Base-by-base conservation (phyloP, 495 filamentous ascomycete genomes). In the Penicillium pancosmium region DNA sequence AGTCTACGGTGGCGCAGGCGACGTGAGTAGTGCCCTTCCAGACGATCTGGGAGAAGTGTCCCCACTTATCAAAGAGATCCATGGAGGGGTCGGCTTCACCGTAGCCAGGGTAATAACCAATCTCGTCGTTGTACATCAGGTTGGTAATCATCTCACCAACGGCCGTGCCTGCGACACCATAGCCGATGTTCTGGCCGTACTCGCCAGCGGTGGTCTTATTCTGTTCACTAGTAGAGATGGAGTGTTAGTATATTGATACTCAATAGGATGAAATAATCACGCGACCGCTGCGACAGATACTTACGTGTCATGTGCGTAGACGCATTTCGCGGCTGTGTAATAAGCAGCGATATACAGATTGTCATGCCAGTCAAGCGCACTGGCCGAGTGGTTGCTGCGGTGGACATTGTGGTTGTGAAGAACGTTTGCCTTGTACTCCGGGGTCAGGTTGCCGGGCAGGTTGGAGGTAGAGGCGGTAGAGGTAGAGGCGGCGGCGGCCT, bases 41-140 rank as follows among this genome's bases (percentile, higher is more conserved):
- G 38, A 98, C 83, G 23, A 97, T 80, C 78, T 96, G 91, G n/a
- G 89, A 84, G 80, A 91, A 91, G 73, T 98, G 93, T 56, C 93
- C 91, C 85, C 88, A 94, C 34, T 67, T 55, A 35, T 87, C 77
- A 73, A 92, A 91, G 71, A 81, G 70, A 62, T 66, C 59, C 82
- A 86, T 87, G 68, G 82, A 74, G 8, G 81, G 80, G 60, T 59
- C 69, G 47, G 71, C 65, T 54, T 73, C 35, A 33, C 78, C 80
- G 61, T 82, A 86, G 47, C 76, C 69, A 18, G 69, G 60, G 68
- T 75, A 86, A 68, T 70, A 76, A 27, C 65, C 66, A 59, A 87
- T 78, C 73, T 97, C 92, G 66, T 82, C 79, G 71, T 95, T 91
- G 84, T 96, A 96, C 86, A 91, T 93, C 73, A 84, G 70, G 68